Evolutionary conservation across 768 basidiomycete species (phyloP).

Genomic region (Pleurotus sapidus): DNA sequence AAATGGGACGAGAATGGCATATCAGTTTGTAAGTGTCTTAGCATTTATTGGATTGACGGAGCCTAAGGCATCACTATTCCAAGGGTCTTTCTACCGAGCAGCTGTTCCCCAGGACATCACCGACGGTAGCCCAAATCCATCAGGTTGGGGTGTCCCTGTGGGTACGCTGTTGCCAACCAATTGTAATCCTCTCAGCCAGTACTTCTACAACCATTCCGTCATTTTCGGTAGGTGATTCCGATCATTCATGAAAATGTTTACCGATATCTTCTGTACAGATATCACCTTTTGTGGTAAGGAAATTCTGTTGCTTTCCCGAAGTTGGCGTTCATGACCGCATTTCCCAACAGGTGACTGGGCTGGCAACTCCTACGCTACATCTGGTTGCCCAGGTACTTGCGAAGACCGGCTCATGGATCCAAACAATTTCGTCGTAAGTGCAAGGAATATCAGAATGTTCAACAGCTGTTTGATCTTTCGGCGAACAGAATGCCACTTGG

Average conservation of each 20-base stretch:
- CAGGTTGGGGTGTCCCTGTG: slow-evolving; percentile 65
- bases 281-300: slow-evolving; percentile 77
- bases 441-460: not conserved
- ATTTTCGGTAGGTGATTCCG: slow-evolving; percentile 57
- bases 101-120: slow-evolving; percentile 69
- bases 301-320: not conserved
- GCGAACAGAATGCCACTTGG: slow-evolving; percentile 71
- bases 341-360: slow-evolving; percentile 70
- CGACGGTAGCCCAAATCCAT: slow-evolving; percentile 59
- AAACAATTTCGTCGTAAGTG: slow-evolving; percentile 64
- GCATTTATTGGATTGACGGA: too few relatives aligned
- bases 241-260: slow-evolving; percentile 20
- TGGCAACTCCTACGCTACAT: slow-evolving; percentile 74
- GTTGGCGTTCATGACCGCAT: slow-evolving; percentile 5
- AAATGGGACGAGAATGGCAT: slow-evolving; percentile 83
- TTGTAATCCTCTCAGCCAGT: slow-evolving; percentile 52
- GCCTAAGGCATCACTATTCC: not conserved
- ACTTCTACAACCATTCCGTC: slow-evolving; percentile 70
- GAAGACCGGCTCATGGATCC: slow-evolving; percentile 61
- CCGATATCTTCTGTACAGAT: slow-evolving; percentile 38
- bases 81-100: slow-evolving; percentile 83
- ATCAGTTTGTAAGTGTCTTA: slow-evolving; percentile 60
- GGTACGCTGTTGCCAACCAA: slow-evolving; percentile 50
- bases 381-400: slow-evolving; percentile 75
- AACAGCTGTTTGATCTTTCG: not conserved